phyloP scores from a whole-genome alignment of 495 filamentous ascomycete genomes.

The Penicillium diatomitis region DNA sequence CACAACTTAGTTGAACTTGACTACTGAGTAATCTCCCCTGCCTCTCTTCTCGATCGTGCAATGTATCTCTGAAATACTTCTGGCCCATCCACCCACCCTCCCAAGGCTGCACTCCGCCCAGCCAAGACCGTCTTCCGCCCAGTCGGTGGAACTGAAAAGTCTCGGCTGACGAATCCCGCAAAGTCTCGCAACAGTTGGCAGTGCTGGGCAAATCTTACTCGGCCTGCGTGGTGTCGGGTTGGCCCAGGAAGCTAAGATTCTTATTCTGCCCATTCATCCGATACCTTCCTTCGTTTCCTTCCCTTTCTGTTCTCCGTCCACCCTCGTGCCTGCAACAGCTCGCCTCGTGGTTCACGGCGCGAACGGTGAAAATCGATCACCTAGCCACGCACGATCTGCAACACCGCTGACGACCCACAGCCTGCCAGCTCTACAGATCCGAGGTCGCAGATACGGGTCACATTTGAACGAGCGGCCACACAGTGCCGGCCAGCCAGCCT shows the following conservation, averaged over 20 bases:
- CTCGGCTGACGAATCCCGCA: slow-evolving; percentile 27
- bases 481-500: background rate
- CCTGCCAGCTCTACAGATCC: no score
- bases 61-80: background rate
- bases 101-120: slow-evolving; percentile 1
- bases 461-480: no score
- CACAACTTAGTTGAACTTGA: no score
- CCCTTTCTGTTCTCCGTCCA: background rate
- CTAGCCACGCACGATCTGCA: no score
- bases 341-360: background rate
- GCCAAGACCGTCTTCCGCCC: slow-evolving; percentile 19
- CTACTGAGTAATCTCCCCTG: no score
- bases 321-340: background rate
- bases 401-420: no score
- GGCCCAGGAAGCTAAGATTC: slow-evolving; percentile 11
- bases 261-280: background rate
- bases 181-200: slow-evolving; percentile 7
- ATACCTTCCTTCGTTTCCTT: slow-evolving; percentile 12
- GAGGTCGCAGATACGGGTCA: no score
- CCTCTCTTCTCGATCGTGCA: background rate
- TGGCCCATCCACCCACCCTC: no score
- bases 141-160: slow-evolving; percentile 14
- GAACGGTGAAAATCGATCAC: no score
- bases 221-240: slow-evolving; percentile 7
- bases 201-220: slow-evolving; percentile 15